Conservation (phyloP, 108 stramenopile species). For the Chaetoceros muelleri region DNA sequence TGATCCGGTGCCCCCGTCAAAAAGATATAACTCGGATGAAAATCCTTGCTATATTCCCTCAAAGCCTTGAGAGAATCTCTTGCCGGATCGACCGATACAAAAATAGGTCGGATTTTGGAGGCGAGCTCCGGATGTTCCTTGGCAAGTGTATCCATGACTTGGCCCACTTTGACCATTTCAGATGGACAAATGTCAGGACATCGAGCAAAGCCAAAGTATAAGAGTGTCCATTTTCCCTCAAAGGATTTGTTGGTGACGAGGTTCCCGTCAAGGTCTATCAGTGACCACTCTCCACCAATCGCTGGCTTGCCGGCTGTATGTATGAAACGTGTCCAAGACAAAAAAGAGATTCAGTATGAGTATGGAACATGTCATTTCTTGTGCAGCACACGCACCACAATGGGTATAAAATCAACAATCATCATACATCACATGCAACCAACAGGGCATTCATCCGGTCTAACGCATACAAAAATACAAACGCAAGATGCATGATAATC, state of each 20-base stretch:
- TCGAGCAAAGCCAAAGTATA: conserved; percentile 99
- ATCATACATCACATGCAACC: too few species aligned
- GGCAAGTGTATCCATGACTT: conserved; percentile 84
- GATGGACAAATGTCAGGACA: conserved; percentile 99
- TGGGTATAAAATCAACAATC: too few species aligned
- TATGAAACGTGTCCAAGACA: too few species aligned
- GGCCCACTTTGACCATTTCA: conserved; percentile 96
- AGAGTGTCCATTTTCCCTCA: conserved; percentile 83
- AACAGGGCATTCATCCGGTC: too few species aligned
- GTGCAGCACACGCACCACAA: too few species aligned
- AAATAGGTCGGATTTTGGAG: conserved; percentile 78
- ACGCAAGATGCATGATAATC: too few species aligned
- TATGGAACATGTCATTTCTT: too few species aligned
- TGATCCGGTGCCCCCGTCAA: conserved; percentile 93
- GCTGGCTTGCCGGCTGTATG: conserved; percentile 86
- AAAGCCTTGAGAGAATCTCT: conserved; percentile 94
- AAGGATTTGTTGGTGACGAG: conserved; percentile 72
- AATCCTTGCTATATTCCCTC: conserved; percentile 88
- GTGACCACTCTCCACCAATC: conserved; percentile 83
- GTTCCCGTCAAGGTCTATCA: conserved; percentile 79
- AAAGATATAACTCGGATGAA: conserved; percentile 85
- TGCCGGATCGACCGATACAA: conserved; percentile 95
- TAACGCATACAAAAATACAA: too few species aligned
- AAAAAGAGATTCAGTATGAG: too few species aligned
- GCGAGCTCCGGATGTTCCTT: conserved; percentile 60